phyloP scores from a whole-genome alignment of 495 filamentous ascomycete species.

The Talaromyces proteolyticus region DNA sequence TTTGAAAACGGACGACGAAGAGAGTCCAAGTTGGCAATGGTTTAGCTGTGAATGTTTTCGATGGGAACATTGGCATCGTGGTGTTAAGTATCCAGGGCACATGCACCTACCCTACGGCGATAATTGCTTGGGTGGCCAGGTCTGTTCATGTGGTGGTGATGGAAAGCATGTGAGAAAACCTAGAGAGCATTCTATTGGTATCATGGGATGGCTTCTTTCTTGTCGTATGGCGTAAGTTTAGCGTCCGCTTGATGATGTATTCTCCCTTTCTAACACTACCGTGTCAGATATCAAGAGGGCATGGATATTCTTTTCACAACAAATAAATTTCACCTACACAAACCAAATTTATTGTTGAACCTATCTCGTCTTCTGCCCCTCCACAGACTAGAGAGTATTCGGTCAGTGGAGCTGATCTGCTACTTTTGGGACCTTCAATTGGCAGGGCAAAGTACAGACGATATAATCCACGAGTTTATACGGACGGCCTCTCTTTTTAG shows the following conservation, averaged over 20 bases:
- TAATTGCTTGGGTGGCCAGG: background rate
- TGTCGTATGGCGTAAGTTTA: background rate
- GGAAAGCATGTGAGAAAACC: background rate
- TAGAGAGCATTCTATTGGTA: background rate
- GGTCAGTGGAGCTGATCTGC: background rate
- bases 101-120: background rate
- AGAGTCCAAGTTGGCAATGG: background rate
- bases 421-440: background rate
- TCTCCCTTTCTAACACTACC: background rate
- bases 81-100: background rate
- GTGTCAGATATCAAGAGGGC: background rate
- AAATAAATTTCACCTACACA: background rate
- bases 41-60: background rate
- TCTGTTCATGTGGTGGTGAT: background rate
- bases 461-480: no score
- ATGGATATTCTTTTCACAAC: background rate
- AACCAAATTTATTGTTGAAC: background rate
- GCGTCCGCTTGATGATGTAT: background rate
- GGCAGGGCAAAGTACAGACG: no score
- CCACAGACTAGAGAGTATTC: constrained; percentile 4
- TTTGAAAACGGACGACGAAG: background rate
- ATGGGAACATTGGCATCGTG: no score
- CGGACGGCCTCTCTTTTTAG: no score
- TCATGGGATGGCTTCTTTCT: background rate
- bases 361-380: background rate